Base-by-base conservation (phyloP, 139 green algal species). In the Micractinium conductrix region DNA sequence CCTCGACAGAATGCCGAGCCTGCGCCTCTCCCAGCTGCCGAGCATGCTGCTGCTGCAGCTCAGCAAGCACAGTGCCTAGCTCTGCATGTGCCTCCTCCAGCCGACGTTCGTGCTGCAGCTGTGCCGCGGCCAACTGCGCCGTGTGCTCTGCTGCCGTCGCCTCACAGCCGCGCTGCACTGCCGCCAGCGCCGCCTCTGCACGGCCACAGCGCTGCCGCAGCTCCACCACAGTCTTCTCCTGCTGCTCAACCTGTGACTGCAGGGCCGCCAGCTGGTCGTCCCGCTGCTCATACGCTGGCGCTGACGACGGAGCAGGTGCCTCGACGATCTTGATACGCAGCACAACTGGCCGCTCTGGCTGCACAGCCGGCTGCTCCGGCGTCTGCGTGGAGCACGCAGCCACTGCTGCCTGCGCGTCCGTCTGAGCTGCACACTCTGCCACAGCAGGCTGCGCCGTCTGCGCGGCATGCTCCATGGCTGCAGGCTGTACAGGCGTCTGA, bases 41-140 rank as follows among this genome's bases (percentile, higher is more conserved):
- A 26, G 43, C 58, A 40, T 73, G 76, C 38, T 73, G 55, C 76
- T 73, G 76, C 58, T 82, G 38, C 76, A 82, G 16, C 28, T 37
- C 30, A 30, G 9, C 33, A 24, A 37, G 33, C 24, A 33, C 74
- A 19, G 74, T 50, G 4, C 48, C 74, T 33, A 50, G 33, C 74
- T 37, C n/a, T 2, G 35, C 28, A 7, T 50, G 74, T 16, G 17
- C 43, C 44, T 79, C 72, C 8, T 42, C 26, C 42, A 79, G 37
- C 17, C 48, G 37, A 12, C 67, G 24, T 12, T 8, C 8, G 55
- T 72, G 75, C 75, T 81, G 53, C 75, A 58, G n/a, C 37, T 53
- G 55, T 26, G 55, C 24, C 9, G 55, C 45, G 9, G 43, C 55
- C 24, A 72, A 24, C 58, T 71, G 58, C 58, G n/a, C 10, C 21